These are phyloP conservation scores for Inga laurina DNA, from an alignment of 306 rosid genomes.

Conservation along the genomic window DNA sequence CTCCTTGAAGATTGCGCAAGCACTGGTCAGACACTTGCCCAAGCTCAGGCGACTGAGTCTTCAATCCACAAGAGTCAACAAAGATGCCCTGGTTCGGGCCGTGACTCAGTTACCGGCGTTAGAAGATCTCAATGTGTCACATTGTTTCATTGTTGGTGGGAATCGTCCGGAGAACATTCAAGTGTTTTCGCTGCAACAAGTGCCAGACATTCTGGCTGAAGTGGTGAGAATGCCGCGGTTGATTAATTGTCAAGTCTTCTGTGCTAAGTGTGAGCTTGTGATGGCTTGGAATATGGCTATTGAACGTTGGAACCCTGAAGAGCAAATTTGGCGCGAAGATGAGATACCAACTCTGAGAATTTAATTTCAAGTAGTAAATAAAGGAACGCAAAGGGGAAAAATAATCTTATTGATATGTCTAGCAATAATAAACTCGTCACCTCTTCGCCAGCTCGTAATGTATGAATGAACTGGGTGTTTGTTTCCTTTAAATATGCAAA, in stretches of 20 bases:
- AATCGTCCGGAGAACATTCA: neutral
- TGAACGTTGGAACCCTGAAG: neutral
- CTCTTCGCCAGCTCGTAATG: neutral
- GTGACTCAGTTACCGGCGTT: neutral
- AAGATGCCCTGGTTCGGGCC: conserved; percentile 8
- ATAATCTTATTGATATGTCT: neutral
- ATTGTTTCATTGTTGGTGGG: neutral
- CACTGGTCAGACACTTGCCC: neutral
- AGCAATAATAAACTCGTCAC: neutral
- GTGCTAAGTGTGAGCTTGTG: neutral
- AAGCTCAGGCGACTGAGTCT: conserved; percentile 31
- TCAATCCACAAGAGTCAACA: neutral
- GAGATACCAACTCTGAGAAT: neutral
- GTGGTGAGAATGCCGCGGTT: neutral
- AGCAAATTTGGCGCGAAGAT: neutral
- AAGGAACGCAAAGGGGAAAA: neutral
- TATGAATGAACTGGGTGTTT: neutral
- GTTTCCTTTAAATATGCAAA: neutral
- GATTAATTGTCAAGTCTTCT: neutral
- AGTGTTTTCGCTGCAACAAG: neutral
- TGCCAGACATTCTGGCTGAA: neutral
- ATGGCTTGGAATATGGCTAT: neutral
- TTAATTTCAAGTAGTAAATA: neutral
- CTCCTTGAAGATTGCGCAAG: neutral
- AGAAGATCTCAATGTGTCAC: neutral